Evolutionary conservation across 2,329 filamentous ascomycete genomes (phyloP).

Genomic region (Botryosphaeria agaves): DNA sequence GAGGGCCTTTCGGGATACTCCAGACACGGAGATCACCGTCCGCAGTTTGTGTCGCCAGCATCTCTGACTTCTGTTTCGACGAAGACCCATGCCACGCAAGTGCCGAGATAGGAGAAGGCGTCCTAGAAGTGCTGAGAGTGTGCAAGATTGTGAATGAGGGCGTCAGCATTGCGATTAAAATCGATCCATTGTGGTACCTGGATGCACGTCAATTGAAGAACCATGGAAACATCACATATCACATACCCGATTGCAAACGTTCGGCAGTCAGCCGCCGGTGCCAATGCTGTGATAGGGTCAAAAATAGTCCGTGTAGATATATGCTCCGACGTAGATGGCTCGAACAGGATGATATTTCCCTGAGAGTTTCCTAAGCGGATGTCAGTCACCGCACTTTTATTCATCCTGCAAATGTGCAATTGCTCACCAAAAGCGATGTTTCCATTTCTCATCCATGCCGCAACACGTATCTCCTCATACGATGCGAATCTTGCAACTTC

Average conservation of each 20-base stretch:
- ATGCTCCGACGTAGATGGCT: constrained; percentile 83
- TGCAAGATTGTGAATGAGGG: constrained; percentile 89
- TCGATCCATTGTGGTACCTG: constrained; percentile 89
- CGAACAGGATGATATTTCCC: constrained; percentile 87
- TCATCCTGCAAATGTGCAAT: too few species aligned
- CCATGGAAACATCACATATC: too few species aligned
- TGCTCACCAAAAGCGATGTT: constrained; percentile 60
- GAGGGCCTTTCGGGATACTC: constrained; percentile 76
- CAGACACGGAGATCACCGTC: constrained; percentile 90
- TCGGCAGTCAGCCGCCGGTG: constrained; percentile 74
- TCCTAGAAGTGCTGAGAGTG: constrained; percentile 68
- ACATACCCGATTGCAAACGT: constrained; percentile 90
- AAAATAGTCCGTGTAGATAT: constrained; percentile 83
- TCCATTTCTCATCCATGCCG: constrained; percentile 91
- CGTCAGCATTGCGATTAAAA: constrained; percentile 75
- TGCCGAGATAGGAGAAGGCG: constrained; percentile 72
- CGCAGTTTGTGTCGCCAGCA: constrained; percentile 83
- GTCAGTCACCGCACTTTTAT: background rate
- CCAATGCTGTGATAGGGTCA: constrained; percentile 85
- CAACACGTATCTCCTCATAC: constrained; percentile 70
- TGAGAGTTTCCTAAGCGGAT: constrained; percentile 58
- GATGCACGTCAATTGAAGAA: too few species aligned
- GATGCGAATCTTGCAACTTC: constrained; percentile 86
- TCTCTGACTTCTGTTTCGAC: constrained; percentile 89
- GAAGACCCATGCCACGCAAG: constrained; percentile 95